Evolutionary conservation across 192 early-diverging fungal species (phyloP), one percentile per base, ranked within the genome.

Genomic region (Coemansia sp.): DNA sequence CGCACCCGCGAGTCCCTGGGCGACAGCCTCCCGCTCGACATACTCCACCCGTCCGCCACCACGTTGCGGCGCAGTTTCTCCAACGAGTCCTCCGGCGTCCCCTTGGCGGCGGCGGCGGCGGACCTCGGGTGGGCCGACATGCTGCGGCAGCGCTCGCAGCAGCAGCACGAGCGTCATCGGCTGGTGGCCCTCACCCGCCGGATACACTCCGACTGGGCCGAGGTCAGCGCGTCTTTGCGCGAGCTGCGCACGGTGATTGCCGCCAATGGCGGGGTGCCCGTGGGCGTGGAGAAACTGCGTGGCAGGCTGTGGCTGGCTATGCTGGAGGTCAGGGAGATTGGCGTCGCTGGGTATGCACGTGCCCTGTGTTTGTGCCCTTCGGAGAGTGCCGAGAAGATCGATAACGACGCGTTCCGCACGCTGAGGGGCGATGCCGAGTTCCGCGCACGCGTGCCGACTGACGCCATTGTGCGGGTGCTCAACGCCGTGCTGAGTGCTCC

Each of bases 341-440:
- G 38, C 24, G 33, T 63, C 4, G 67, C 81, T 18, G 89, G 88
- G 39, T 98, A 95, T 56, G 71, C 86, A n/a, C 67, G 67, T 1
- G 73, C 93, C 0, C 82, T 94, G 38, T 69, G 83, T 12, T 76
- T 82, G 42, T 90, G 91, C 18, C 86, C 87, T 15, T 89, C 86
- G n/a, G 41, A 57, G 0, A 84, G 88, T 12, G 86, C 88, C 12
- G 85, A 84, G 48, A 93, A 94, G 67, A 91, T 98, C 64, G 80
- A 88, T 58, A 93, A 98, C 67, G 95, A 98, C 66, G 87, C 91
- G 0, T 93, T 94, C 67, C 67, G 91, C 30, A 93, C 93, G 2
- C 70, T 93, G 69, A 83, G 87, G 0, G 93, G 84, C 3, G 92
- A 98, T 74, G 69, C 71, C 23, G 83, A 81, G 44, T 95, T 94